Evolutionary conservation across 139 green algal genomes (phyloP), one percentile per base, ranked within the genome.

Genomic region (Raphidocelis subcapitata): DNA sequence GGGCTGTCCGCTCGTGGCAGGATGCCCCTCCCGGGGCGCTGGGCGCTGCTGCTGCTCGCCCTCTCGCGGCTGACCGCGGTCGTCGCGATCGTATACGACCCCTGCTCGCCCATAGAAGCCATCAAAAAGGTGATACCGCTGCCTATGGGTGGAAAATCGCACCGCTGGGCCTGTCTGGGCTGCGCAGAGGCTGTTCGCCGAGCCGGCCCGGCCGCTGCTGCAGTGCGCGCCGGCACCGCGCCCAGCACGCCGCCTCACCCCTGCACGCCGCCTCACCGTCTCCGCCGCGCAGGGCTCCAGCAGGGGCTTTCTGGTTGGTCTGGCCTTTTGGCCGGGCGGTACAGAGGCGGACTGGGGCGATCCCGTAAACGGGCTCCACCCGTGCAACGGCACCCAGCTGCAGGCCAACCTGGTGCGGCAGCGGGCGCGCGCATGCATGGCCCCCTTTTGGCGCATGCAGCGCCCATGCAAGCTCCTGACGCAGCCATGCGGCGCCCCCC

Each of bases 281-380:
- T n/a, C n/a, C n/a, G 8, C 41, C 41, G 8, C 12, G 41, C 41
- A 49, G 41, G 41, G 41, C 41, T 49, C 41, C 8, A 37, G 56
- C 31, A 31, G 24, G 12, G 3, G 10, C 20, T 73, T 78, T 1
- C 5, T 41, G 32, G 20, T 73, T 3, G 72, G 72, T 3, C 63
- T 78, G 4, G 72, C 62, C 4, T 78, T 66, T 26, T 78, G 63
- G 72, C 63, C 72, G 29, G 72, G 72, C 21, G 72, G 72, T 10
- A 35, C 56, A 10, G 35, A 67, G 36, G 18, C 37, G 35, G 51
- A 78, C 33, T 78, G 72, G 72, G 62, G 70, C 15, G 29, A 41
- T 47, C 18, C 63, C 44, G 33, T 33, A 3, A 56, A 24, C n/a
- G 72, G 72, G 10, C 54, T 78, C 5, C 62, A 78, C n/a, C 72